A percentile compares a stretch with the other conserved stretches of the same genome.
Conservation (phyloP, 2,329 filamentous ascomycete species). For the Ampelomyces quisqualis region DNA sequence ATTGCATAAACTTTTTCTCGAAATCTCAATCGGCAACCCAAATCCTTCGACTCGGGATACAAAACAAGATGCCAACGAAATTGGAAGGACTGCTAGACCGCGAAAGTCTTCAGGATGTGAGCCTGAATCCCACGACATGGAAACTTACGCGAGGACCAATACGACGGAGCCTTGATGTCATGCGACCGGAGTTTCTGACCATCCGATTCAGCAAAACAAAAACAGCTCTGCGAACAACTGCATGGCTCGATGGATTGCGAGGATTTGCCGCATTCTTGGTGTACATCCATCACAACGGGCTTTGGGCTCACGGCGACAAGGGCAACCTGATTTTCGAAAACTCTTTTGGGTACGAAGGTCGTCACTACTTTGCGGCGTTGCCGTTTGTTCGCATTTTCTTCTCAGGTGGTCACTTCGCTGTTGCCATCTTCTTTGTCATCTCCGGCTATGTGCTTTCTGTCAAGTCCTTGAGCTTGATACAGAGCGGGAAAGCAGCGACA, state of each 20-base stretch:
- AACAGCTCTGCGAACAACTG: conserved; percentile 27
- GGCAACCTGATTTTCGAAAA: conserved; percentile 49
- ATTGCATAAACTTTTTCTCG: too few relatives aligned
- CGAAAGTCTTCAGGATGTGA: conserved; percentile 27
- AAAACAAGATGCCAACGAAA: conserved; percentile 31
- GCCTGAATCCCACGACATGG: conserved; percentile 26
- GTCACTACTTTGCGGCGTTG: conserved; percentile 35
- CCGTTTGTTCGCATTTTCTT: conserved; percentile 54
- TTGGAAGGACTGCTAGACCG: conserved; percentile 32
- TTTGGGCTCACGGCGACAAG: conserved; percentile 51
- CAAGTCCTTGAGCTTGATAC: conserved; percentile 49
- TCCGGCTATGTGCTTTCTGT: conserved; percentile 56
- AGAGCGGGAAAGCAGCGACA: conserved; percentile 43
- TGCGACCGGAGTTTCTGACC: conserved; percentile 36
- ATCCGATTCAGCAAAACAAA: conserved; percentile 23
- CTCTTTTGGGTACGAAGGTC: conserved; percentile 33
- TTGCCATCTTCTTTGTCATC: conserved; percentile 56
- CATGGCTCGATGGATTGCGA: conserved; percentile 61
- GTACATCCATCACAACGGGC: conserved; percentile 58
- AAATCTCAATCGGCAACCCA: not conserved
- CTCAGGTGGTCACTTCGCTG: conserved; percentile 53
- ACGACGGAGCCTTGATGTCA: conserved; percentile 34
- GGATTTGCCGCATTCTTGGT: conserved; percentile 68
- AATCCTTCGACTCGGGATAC: not conserved
- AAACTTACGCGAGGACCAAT: conserved; percentile 27